phyloP scores from a whole-genome alignment of 2,329 filamentous ascomycete genomes.

The Dothiorella sarmentorum region DNA sequence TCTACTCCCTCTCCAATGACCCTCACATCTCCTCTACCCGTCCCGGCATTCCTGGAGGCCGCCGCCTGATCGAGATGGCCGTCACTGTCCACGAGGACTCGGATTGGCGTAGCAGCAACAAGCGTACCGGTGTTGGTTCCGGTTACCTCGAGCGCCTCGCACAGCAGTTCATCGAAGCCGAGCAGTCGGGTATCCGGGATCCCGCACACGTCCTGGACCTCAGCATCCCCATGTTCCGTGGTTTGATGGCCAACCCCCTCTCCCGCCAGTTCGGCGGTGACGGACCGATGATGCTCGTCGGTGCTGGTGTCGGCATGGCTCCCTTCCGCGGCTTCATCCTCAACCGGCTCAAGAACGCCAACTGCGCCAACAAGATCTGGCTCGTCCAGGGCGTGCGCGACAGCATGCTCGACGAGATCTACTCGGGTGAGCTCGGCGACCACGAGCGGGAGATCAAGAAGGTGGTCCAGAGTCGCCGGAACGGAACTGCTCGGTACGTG shows the following conservation, averaged over 20 bases:
- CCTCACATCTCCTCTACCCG: conserved; percentile 74
- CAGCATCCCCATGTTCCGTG: conserved; percentile 94
- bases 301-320: conserved; percentile 92
- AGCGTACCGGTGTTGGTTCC: conserved; percentile 80
- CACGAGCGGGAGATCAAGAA: conserved; percentile 62
- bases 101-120: conserved; percentile 67
- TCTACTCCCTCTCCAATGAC: conserved; percentile 97
- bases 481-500: conserved; percentile 82
- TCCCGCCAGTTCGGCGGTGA: conserved; percentile 89
- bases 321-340: conserved; percentile 98
- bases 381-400: conserved; percentile 93
- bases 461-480: conserved; percentile 46
- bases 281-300: conserved; percentile 95
- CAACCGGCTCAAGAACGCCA: conserved; percentile 86
- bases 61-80: conserved; percentile 89
- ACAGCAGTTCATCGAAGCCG: conserved; percentile 64
- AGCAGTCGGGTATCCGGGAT: conserved; percentile 51
- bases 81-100: conserved; percentile 87
- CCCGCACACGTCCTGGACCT: conserved; percentile 53
- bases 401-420: conserved; percentile 90
- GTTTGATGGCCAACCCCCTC: conserved; percentile 93
- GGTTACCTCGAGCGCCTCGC: conserved; percentile 91
- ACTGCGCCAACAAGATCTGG: conserved; percentile 98
- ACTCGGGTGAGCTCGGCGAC: conserved; percentile 93
- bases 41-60: conserved; percentile 62